Base-by-base conservation (phyloP, 768 basidiomycete genomes). In the Peribolospora baueri region DNA sequence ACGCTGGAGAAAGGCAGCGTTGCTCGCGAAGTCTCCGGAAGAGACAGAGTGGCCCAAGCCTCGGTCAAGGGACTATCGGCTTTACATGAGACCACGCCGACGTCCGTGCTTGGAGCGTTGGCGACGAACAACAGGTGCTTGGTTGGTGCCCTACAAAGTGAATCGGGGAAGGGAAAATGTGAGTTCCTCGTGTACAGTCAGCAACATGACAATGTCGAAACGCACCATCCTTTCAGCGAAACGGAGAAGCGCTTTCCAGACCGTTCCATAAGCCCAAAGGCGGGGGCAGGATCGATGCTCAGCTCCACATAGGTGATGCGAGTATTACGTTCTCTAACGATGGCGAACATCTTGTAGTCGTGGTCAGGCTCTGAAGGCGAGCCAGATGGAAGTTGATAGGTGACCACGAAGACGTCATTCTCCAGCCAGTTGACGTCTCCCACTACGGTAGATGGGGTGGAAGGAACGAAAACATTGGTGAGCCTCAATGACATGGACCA, bases 331-430 rank as follows among this genome's bases (percentile, higher is more conserved):
- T 60, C 56, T 3, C 68, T 63, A 11, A 62, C 57, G 25, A 69
- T 59, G 38, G 66, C 59, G 53, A 62, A 68, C 3, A 68, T 56
- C 56, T 68, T 65, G 42, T 67, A 61, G 5, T 65, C 63, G 48
- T 68, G 67, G 25, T 61, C 55, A 9, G 64, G 64, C 45, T 64
- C 60, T 8, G 55, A 55, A 37, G 11, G 5, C 6, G 36, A 47
- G 1, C 42, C 38, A 25, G 55, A 57, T 3, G 59, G 55, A 3
- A 54, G 50, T 6, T 56, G 56, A 55, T 70, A 72, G 7, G 64
- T 61, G 5, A 64, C 69, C 50, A 70, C 58, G 56, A 70, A 70
- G 42, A 70, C 57, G 56, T 69, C 65, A 60, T 70, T 72, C 60
- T 72, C 71, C 11, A 71, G 61, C 71, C 71, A 72, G 38, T 66